Conservation (phyloP, 1,284 basidiomycete genomes). For the Ceratobasidium papillatum region DNA sequence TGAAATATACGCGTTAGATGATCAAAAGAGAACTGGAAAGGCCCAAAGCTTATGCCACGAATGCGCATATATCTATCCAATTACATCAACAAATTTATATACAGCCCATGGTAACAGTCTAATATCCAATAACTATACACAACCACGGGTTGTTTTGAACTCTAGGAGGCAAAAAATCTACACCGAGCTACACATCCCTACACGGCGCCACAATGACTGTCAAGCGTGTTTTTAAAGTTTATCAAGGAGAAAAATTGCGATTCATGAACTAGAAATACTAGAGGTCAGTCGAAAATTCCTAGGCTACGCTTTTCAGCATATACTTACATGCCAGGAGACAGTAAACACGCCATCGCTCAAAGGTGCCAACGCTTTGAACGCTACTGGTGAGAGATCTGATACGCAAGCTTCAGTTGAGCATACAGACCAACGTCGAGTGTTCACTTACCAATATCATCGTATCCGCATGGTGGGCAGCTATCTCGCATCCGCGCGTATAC, state of each 20-base stretch:
- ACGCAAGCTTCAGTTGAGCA: neutral
- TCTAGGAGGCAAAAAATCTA: neutral
- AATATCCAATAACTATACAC: neutral
- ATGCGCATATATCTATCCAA: neutral
- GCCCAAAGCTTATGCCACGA: neutral
- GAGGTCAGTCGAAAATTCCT: neutral
- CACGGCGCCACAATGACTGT: neutral
- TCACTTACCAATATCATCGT: conserved; percentile 11
- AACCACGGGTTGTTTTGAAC: neutral
- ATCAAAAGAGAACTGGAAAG: no score
- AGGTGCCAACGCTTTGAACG: conserved; percentile 28
- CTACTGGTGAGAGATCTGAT: conserved; percentile 21
- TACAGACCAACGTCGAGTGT: neutral
- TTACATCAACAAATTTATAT: neutral
- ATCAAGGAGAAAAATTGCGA: conserved; percentile 29
- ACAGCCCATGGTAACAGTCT: neutral
- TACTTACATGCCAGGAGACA: conserved; percentile 28
- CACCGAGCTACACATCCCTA: neutral
- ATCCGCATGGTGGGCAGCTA: conserved; percentile 29
- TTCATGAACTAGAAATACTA: conserved; percentile 14
- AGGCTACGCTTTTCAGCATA: neutral
- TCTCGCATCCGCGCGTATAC: conserved; percentile 26
- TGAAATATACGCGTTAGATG: no score
- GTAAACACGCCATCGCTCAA: conserved; percentile 10
- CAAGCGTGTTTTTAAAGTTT: neutral